phyloP scores from a whole-genome alignment of 1,284 basidiomycete genomes.

The Puccinia novopanici region DNA sequence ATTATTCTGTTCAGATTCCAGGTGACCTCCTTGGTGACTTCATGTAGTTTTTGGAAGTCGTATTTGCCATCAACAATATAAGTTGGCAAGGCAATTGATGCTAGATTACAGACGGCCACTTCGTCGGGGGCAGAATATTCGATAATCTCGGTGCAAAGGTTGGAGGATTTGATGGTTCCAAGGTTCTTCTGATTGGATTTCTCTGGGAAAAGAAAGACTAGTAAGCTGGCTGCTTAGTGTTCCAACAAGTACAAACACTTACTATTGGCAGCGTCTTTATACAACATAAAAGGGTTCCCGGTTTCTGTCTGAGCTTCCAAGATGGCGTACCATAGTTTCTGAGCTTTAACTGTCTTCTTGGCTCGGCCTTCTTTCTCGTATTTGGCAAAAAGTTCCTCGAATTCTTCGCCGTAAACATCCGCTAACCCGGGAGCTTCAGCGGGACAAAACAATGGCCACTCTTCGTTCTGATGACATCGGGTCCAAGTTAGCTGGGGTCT shows the following conservation, averaged over 20 bases:
- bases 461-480: slow-evolving; percentile 64
- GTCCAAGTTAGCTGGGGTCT: slow-evolving; percentile 79
- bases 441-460: slow-evolving; percentile 98
- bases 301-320: slow-evolving; percentile 98
- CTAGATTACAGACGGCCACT: slow-evolving; percentile 97
- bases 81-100: slow-evolving; percentile 86
- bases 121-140: slow-evolving; percentile 98
- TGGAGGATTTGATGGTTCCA: slow-evolving; percentile 98
- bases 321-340: slow-evolving; percentile 98
- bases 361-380: slow-evolving; percentile 91
- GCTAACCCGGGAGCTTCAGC: slow-evolving; percentile 89
- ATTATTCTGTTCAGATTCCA: slow-evolving; percentile 94
- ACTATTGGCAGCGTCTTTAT: slow-evolving; percentile 70
- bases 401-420: slow-evolving; percentile 89
- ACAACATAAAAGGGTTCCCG: slow-evolving; percentile 95
- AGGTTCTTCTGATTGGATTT: slow-evolving; percentile 88
- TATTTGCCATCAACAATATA: slow-evolving; percentile 59
- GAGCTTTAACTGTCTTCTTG: slow-evolving; percentile 84
- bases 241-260: slow-evolving; percentile 67
- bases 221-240: slow-evolving; percentile 60
- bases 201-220: slow-evolving; percentile 55
- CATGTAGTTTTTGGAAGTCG: slow-evolving; percentile 92
- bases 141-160: slow-evolving; percentile 98
- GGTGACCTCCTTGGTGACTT: slow-evolving; percentile 83
- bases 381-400: slow-evolving; percentile 81